Percentiles rank a stretch among this genome's conserved stretches.
Conservation (phyloP, 345 rosid genomes). For the Euphorbia tirucalli region DNA sequence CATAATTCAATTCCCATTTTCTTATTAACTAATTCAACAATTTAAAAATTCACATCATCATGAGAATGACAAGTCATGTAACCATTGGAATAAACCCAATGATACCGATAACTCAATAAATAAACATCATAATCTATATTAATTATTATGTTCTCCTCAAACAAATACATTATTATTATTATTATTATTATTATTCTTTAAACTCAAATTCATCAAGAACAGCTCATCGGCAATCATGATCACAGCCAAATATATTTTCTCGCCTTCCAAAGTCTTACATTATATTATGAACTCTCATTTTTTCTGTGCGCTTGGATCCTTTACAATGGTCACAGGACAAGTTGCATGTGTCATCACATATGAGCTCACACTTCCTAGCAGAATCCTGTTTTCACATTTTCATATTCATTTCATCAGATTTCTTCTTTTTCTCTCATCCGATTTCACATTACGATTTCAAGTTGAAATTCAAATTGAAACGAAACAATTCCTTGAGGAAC, state of each 20-base stretch:
- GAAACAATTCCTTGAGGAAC: too few species aligned
- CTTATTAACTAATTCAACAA: neutral
- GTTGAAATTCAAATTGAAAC: neutral
- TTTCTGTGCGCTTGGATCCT: slow-evolving; percentile 20
- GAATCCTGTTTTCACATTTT: slow-evolving; percentile 52
- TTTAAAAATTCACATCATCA: neutral
- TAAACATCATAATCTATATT: neutral
- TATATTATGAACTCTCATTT: neutral
- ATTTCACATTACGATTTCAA: neutral
- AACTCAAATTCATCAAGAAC: too few species aligned
- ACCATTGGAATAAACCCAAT: neutral
- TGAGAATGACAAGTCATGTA: neutral
- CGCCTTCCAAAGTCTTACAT: neutral
- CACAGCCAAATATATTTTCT: neutral
- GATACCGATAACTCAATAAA: neutral
- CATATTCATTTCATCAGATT: slow-evolving; percentile 8
- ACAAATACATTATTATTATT: neutral
- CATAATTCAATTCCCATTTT: neutral
- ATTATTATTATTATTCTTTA: too few species aligned
- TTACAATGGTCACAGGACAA: slow-evolving; percentile 62
- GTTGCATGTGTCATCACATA: slow-evolving; percentile 45
- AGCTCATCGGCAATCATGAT: too few species aligned
- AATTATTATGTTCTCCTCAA: neutral
- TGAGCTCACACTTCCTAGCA: slow-evolving; percentile 67
- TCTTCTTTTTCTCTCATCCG: neutral